Percentiles rank a stretch among this genome's conserved stretches.
phyloP scores from a whole-genome alignment of 2,329 filamentous ascomycete genomes.

The Penicillium sp. region DNA sequence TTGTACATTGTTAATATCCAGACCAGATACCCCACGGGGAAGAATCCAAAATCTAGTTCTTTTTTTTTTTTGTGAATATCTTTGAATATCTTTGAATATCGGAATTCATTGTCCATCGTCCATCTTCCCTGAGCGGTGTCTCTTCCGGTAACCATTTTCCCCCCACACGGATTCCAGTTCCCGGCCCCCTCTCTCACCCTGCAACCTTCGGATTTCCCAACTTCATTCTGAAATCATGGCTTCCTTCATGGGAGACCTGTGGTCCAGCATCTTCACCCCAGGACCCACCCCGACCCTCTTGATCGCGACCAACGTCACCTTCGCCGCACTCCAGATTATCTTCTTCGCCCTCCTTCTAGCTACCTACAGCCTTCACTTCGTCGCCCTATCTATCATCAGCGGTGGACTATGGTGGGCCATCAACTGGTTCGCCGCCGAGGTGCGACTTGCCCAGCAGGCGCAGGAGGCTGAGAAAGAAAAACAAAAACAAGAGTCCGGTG shows the following conservation, averaged over 20 bases:
- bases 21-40: neutral
- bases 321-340: constrained; percentile 77
- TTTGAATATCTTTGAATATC: neutral
- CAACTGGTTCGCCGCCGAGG: constrained; percentile 88
- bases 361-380: constrained; percentile 86
- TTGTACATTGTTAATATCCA: neutral
- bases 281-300: constrained; percentile 86
- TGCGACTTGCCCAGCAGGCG: constrained; percentile 50
- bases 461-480: constrained; percentile 44
- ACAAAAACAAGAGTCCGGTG: constrained; percentile 42
- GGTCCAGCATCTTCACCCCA: constrained; percentile 89
- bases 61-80: no score
- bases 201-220: constrained; percentile 15
- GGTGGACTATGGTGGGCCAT: constrained; percentile 87
- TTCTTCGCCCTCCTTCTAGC: constrained; percentile 72
- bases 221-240: constrained; percentile 32
- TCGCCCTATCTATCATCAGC: constrained; percentile 74
- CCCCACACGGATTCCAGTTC: constrained; percentile 20
- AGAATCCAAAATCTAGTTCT: neutral
- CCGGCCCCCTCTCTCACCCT: constrained; percentile 11
- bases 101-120: constrained; percentile 4
- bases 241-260: constrained; percentile 69
- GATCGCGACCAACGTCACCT: constrained; percentile 84
- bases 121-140: neutral
- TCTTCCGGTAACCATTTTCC: constrained; percentile 4